Evolutionary conservation across 352 stramenopile species (phyloP), one percentile per base, ranked within the genome.

Genomic region (Phytophthora ohioensis): DNA sequence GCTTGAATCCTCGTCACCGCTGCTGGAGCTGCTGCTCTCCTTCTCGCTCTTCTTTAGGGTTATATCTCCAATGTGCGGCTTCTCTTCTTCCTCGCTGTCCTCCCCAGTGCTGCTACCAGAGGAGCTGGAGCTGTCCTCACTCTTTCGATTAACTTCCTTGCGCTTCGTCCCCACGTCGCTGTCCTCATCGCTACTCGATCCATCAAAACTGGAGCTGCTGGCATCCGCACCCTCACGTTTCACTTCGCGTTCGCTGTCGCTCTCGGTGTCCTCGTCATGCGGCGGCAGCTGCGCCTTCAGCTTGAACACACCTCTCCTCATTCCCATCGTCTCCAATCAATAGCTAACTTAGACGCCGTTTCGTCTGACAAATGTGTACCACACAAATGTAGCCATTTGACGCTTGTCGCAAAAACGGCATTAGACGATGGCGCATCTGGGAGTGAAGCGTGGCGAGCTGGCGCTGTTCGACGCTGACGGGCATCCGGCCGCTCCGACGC

Each of bases 371-470:
- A 35, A 12, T 65, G 58, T 66, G 10, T 4, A 5, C 27, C 46
- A 66, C 58, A 66, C 36, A 0, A 52, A 27, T 27, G 21, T 27
- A 27, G 21, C 21, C 10, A 41, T 36, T 42, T 34, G 13, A 59
- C 7, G 15, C 36, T 48, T 49, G 21, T 55, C 35, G 45, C 47
- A 62, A 36, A 61, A 75, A 66, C 62, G 43, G 67, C 34, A 57
- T 51, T 57, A 27, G 11, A 38, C 34, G 2, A 79, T 71, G 55
- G 71, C 78, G 48, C 65, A 60, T 11, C 67, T 94, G 11, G 87
- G 87, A 49, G 66, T 94, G n/a, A 90, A 90, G 71, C 79, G 82
- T 32, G 82, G 84, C 21, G 68, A 79, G 48, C 68, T 94, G 55
- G 64, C 57, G 48, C 64, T 94, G 48, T 82, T 93, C 63, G 74